Percentiles rank a stretch among this genome's conserved stretches.
phyloP scores from a whole-genome alignment of 2,329 filamentous ascomycete species.

The Ascochyta fabae region DNA sequence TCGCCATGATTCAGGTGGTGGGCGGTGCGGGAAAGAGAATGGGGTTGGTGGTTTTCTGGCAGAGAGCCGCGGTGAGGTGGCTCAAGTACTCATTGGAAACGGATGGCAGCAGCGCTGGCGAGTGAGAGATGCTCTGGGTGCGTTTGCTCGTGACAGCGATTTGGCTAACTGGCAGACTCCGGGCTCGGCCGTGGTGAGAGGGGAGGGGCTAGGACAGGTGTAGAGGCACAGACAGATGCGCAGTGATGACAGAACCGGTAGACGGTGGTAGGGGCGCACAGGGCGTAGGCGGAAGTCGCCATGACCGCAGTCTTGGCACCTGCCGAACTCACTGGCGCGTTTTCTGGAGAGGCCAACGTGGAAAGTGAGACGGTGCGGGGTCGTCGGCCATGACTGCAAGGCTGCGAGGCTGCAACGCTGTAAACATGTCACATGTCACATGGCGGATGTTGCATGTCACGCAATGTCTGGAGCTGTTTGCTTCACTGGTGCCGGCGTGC shows the following conservation, averaged over 20 bases:
- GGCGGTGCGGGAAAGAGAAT: neutral
- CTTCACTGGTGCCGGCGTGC: neutral
- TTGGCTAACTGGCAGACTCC: neutral
- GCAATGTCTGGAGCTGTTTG: neutral
- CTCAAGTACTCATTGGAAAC: constrained; percentile 38
- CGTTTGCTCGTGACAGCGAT: neutral
- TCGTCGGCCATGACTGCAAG: neutral
- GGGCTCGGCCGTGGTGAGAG: neutral
- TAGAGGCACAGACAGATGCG: neutral
- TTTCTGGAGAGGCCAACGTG: neutral
- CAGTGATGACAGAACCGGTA: neutral
- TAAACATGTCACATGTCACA: neutral
- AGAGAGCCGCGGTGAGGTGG: constrained; percentile 25
- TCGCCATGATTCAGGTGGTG: constrained; percentile 27
- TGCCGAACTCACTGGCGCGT: neutral
- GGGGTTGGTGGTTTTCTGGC: constrained; percentile 17
- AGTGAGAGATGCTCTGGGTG: neutral
- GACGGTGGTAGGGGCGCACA: neutral
- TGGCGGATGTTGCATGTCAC: neutral
- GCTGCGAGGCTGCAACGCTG: neutral
- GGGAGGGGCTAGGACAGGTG: neutral
- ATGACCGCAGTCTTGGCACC: constrained; percentile 15
- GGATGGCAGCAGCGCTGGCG: neutral
- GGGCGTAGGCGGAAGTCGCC: constrained; percentile 12
- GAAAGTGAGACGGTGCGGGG: constrained; percentile 5